phyloP scores from a whole-genome alignment of 331 rosid genomes.

The Malus hybrid region DNA sequence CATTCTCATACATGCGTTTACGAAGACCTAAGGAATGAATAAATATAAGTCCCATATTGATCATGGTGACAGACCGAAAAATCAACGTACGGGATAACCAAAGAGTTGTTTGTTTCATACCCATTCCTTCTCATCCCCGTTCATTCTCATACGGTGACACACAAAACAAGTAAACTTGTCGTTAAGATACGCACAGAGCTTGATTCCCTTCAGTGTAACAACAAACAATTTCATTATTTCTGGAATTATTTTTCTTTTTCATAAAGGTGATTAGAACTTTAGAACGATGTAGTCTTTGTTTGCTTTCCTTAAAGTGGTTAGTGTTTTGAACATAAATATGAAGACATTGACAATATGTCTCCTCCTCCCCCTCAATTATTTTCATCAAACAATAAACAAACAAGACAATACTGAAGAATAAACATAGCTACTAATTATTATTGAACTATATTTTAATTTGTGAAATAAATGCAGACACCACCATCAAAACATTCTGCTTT shows the following conservation, averaged over 20 bases:
- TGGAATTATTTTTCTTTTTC: background rate
- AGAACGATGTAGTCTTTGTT: background rate
- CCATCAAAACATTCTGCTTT: constrained; percentile 35
- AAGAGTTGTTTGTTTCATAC: background rate
- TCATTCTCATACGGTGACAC: background rate
- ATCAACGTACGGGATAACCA: too few species aligned
- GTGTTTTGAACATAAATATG: background rate
- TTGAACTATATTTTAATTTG: constrained; percentile 16
- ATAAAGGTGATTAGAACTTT: background rate
- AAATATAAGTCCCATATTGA: background rate
- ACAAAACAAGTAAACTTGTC: background rate
- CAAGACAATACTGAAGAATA: constrained; percentile 22
- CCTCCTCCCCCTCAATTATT: background rate
- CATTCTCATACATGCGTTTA: background rate
- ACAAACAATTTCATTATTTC: background rate
- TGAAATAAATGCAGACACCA: constrained; percentile 39
- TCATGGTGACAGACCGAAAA: background rate
- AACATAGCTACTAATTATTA: constrained; percentile 43
- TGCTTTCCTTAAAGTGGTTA: background rate
- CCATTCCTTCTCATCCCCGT: too few species aligned
- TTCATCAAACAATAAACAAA: background rate
- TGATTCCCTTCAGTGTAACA: background rate
- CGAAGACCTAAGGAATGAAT: background rate
- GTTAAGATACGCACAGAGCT: background rate
- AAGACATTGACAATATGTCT: constrained; percentile 3